phyloP scores from a whole-genome alignment of 805 yeast species.

The Metschnikowia proteae region DNA sequence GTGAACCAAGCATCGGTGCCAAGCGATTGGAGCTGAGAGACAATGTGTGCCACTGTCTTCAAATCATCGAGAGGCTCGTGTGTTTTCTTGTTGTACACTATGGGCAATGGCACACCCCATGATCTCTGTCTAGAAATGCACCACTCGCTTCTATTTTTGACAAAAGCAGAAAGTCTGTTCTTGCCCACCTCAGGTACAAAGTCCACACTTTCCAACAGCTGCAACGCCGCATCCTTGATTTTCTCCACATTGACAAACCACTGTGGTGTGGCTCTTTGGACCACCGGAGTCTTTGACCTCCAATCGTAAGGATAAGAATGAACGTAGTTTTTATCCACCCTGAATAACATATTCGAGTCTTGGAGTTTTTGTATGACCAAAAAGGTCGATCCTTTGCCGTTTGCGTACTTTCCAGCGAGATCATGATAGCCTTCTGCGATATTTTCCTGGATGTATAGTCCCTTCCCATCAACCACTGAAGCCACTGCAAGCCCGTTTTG shows the following conservation, averaged over 20 bases:
- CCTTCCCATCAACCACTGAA: constrained; percentile 78
- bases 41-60: constrained; percentile 52
- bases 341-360: constrained; percentile 43
- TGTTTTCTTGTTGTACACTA: constrained; percentile 54
- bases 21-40: constrained; percentile 47
- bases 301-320: constrained; percentile 97
- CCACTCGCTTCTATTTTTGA: constrained; percentile 86
- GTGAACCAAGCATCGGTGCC: constrained; percentile 86
- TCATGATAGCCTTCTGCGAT: constrained; percentile 44
- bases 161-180: constrained; percentile 67
- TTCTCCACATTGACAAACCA: constrained; percentile 88
- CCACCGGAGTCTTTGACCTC: constrained; percentile 94
- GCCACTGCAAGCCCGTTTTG: constrained; percentile 52
- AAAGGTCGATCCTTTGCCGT: constrained; percentile 28
- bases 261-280: constrained; percentile 92
- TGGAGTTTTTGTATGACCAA: constrained; percentile 34
- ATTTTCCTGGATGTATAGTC: constrained; percentile 54
- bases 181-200: constrained; percentile 75
- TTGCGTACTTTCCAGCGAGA: constrained; percentile 15
- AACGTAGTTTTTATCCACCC: constrained; percentile 46
- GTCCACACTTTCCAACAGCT: constrained; percentile 56
- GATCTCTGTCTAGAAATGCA: constrained; percentile 93
- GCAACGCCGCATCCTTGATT: constrained; percentile 60
- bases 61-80: constrained; percentile 62
- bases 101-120: constrained; percentile 99